Evolutionary conservation across 2,329 filamentous ascomycete species (phyloP).

Genomic region (Xylariaceae sp.): DNA sequence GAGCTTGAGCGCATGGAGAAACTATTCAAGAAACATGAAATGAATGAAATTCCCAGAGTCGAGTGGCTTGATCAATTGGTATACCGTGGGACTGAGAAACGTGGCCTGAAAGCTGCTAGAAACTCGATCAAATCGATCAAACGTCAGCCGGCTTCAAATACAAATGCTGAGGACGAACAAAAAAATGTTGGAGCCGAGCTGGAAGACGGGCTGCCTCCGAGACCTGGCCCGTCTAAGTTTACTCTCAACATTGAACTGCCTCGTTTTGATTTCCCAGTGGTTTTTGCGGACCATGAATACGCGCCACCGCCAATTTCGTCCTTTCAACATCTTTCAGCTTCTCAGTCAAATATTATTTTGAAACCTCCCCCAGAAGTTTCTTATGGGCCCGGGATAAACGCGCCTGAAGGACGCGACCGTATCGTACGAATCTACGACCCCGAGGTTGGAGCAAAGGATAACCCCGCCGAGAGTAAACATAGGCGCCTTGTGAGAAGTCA

Average conservation of each 20-base stretch:
- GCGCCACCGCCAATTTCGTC: conserved; percentile 81
- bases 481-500: conserved; percentile 89
- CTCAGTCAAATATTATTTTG: conserved; percentile 71
- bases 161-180: conserved; percentile 44
- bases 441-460: conserved; percentile 86
- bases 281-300: conserved; percentile 95
- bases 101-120: conserved; percentile 68
- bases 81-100: conserved; percentile 86
- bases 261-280: conserved; percentile 92
- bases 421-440: conserved; percentile 91
- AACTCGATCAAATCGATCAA: conserved; percentile 66
- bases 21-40: conserved; percentile 96
- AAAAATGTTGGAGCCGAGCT: conserved; percentile 39
- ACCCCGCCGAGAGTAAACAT: conserved; percentile 95
- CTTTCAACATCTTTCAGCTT: conserved; percentile 66
- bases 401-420: conserved; percentile 62
- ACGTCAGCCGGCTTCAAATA: conserved; percentile 47
- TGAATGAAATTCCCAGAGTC: conserved; percentile 91
- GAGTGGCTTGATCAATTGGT: conserved; percentile 97
- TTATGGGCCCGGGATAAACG: conserved; percentile 87
- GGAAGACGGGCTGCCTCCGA: conserved; percentile 53
- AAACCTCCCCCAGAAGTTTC: conserved; percentile 88
- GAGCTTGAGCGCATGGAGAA: conserved; percentile 90
- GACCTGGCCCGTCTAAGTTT: conserved; percentile 64
- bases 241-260: conserved; percentile 89